Percentiles rank a stretch among this genome's conserved stretches.
These are phyloP conservation scores for Trichoderma afroharzianum DNA, from an alignment of 2,329 filamentous ascomycete genomes.

Conservation along the genomic window DNA sequence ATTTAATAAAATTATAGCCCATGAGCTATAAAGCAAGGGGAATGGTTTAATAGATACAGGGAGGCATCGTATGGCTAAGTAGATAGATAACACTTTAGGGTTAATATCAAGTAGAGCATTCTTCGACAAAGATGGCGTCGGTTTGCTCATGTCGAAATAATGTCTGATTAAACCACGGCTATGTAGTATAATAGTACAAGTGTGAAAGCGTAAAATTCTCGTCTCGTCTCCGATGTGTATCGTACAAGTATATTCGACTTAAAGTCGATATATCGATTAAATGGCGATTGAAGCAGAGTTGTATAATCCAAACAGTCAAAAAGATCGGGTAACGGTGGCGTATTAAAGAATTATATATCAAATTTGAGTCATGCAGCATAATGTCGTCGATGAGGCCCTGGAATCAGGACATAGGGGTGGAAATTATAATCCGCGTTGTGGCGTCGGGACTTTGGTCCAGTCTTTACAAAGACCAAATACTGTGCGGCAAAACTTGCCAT, in stretches of 20 bases:
- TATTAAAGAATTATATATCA: background rate
- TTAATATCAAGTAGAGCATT: background rate
- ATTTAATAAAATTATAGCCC: too few species aligned
- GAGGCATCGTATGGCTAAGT: too few species aligned
- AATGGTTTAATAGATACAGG: too few species aligned
- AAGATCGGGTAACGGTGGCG: background rate
- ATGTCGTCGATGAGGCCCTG: background rate
- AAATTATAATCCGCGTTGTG: background rate
- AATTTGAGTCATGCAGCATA: background rate
- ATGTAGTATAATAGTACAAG: background rate
- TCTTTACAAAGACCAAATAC: slow-evolving; percentile 23
- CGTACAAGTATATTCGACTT: background rate
- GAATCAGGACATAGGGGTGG: background rate
- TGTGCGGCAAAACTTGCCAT: slow-evolving; percentile 26
- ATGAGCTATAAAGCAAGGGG: too few species aligned
- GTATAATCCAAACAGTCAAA: background rate
- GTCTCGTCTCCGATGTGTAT: background rate
- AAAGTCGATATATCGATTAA: background rate
- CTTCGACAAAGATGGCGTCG: background rate
- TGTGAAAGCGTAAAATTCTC: background rate
- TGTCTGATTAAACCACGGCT: background rate
- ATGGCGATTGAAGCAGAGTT: background rate
- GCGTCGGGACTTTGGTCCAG: slow-evolving; percentile 22
- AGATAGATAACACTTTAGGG: too few species aligned
- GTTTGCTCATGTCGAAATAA: background rate